Evolutionary conservation across 768 basidiomycete species (phyloP).

Genomic region (Hydnomerulius pinastri): DNA sequence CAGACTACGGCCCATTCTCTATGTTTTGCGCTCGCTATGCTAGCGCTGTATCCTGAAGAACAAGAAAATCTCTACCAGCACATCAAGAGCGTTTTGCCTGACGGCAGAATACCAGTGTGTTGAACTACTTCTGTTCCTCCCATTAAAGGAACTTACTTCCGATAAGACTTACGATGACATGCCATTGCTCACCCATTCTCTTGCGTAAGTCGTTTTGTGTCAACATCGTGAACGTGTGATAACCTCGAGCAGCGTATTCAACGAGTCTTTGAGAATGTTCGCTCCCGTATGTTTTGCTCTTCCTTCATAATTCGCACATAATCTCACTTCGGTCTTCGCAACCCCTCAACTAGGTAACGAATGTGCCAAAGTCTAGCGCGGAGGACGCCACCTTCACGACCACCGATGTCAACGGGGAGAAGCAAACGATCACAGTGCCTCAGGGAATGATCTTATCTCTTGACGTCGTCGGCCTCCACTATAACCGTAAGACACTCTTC

Average conservation of each 20-base stretch:
- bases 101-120: constrained; percentile 27
- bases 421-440: constrained; percentile 41
- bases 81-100: constrained; percentile 27
- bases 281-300: constrained; percentile 31
- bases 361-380: constrained; percentile 45
- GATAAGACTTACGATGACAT: constrained; percentile 33
- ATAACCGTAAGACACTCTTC: constrained; percentile 44
- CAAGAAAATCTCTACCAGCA: constrained; percentile 40
- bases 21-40: constrained; percentile 33
- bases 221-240: not conserved
- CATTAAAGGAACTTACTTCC: not conserved
- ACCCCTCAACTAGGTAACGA: constrained; percentile 31
- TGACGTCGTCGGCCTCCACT: constrained; percentile 44
- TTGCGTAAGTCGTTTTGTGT: constrained; percentile 21
- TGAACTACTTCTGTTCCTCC: not conserved
- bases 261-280: constrained; percentile 34
- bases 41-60: constrained; percentile 42
- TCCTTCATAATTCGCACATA: too few relatives aligned
- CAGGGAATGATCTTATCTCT: constrained; percentile 42
- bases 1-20: constrained; percentile 38
- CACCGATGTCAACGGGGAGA: constrained; percentile 38
- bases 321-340: not conserved
- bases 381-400: constrained; percentile 48
- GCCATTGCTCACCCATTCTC: constrained; percentile 20
- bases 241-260: constrained; percentile 24